Base-by-base conservation (phyloP, 495 filamentous ascomycete genomes). In the Penicillium pulvis region DNA sequence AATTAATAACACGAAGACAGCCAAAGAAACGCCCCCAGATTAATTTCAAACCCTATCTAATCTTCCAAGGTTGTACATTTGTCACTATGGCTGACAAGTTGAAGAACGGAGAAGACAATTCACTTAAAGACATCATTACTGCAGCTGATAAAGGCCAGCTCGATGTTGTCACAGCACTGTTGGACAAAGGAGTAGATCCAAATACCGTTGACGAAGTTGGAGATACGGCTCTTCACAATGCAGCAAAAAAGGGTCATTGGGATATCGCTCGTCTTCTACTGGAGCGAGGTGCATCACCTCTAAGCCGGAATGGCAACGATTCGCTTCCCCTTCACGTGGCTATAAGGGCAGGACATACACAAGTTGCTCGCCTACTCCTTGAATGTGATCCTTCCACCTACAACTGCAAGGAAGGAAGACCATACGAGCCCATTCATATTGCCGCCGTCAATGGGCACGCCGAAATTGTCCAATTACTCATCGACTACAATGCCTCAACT, bases 41-140 rank as follows among this genome's bases (percentile, higher is more conserved):
- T 28, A 1, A 28, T 5, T 28, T 28, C 3, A 28, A 28, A 28
- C 28, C 28, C 28, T 28, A 28, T 28, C 28, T 28, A 1, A 23
- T 23, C 20, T n/a, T n/a, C n/a, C n/a, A n/a, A n/a, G n/a, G n/a
- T n/a, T 28, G 28, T 28, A 28, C 28, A 3, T 28, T 8, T 41
- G 36, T 41, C 36, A 12, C 1, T 9, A 41, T 41, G 36, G n/a
- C 36, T 9, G 53, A 78, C 78, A 3, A 71, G 16, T 30, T 23
- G 7, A 35, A 23, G 20, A 23, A 2, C 2, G 20, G 20, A 23
- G 20, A 23, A 23, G 20, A 23, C 20, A 23, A 23, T 23, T 23
- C 20, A 23, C 20, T 24, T 6, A 12, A 51, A 42, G 33, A 48
- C 28, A 54, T 53, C 44, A 49, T 59, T 33, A 16, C 48, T 28